These are phyloP conservation scores for Adiantum capillusveneris DNA, from an alignment of 75 land plant genomes.

Conservation along the genomic window DNA sequence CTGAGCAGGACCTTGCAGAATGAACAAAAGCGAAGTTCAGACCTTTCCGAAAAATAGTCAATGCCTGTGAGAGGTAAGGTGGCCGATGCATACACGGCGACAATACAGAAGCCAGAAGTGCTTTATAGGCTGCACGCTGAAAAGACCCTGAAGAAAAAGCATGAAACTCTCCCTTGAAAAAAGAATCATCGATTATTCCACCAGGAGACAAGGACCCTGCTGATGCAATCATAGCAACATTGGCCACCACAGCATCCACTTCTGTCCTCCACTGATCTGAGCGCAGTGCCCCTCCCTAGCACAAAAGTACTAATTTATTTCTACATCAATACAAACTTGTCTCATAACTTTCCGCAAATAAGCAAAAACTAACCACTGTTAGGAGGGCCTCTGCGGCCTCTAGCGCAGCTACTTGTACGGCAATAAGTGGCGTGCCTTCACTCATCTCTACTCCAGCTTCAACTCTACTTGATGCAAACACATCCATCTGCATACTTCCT, in stretches of 20 bases:
- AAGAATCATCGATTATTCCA: constrained; percentile 12
- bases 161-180: constrained; percentile 14
- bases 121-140: constrained; percentile 73
- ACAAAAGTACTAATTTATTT: neutral
- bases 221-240: constrained; percentile 52
- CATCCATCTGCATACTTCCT: constrained; percentile 20
- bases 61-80: constrained; percentile 64
- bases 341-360: neutral
- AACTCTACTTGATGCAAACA: constrained; percentile 7
- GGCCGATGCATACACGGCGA: constrained; percentile 63
- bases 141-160: constrained; percentile 41
- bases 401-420: constrained; percentile 73
- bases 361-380: constrained; percentile 48
- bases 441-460: constrained; percentile 14
- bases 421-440: constrained; percentile 18
- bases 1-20: no score
- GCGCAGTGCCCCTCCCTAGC: constrained; percentile 66
- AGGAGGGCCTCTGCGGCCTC: constrained; percentile 75
- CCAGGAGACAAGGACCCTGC: constrained; percentile 34
- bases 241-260: constrained; percentile 56
- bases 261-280: constrained; percentile 66
- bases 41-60: constrained; percentile 81
- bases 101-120: constrained; percentile 69
- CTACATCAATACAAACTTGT: neutral
- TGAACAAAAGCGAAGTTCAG: neutral